Percentiles rank a stretch among this genome's conserved stretches.
These are phyloP conservation scores for Mollisia scopiformis DNA, from an alignment of 2,329 filamentous ascomycete genomes.

Conservation along the genomic window DNA sequence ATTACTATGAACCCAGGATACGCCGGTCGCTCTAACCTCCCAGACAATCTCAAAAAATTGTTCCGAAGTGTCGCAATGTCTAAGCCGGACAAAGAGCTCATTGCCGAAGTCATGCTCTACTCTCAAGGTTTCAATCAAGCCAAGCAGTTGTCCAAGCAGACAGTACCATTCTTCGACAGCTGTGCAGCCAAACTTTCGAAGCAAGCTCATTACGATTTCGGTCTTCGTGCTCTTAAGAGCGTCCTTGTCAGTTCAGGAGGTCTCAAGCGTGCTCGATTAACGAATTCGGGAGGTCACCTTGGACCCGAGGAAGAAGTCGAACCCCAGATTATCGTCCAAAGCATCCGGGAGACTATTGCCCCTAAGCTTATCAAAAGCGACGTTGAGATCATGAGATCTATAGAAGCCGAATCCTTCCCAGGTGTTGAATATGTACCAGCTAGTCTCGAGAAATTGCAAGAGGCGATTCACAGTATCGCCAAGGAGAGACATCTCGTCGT, in stretches of 20 bases:
- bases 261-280: slow-evolving; percentile 83
- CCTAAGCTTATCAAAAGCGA: slow-evolving; percentile 94
- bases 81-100: slow-evolving; percentile 98
- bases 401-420: slow-evolving; percentile 87
- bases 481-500: slow-evolving; percentile 85
- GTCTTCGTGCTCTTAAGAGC: slow-evolving; percentile 95
- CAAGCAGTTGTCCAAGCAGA: slow-evolving; percentile 90
- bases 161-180: slow-evolving; percentile 96
- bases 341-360: slow-evolving; percentile 95
- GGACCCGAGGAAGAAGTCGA: slow-evolving; percentile 77
- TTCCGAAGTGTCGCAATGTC: slow-evolving; percentile 99
- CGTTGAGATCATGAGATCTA: slow-evolving; percentile 82
- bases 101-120: slow-evolving; percentile 99
- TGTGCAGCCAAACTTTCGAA: slow-evolving; percentile 83
- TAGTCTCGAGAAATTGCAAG: slow-evolving; percentile 76
- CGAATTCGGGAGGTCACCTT: slow-evolving; percentile 55
- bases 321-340: slow-evolving; percentile 97
- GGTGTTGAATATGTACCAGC: slow-evolving; percentile 92
- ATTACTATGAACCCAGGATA: slow-evolving; percentile 99
- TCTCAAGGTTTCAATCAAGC: slow-evolving; percentile 98
- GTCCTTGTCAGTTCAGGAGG: slow-evolving; percentile 97
- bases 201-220: slow-evolving; percentile 99
- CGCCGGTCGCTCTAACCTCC: slow-evolving; percentile 94
- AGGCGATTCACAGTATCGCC: slow-evolving; percentile 81
- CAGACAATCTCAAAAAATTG: slow-evolving; percentile 98